phyloP scores from a whole-genome alignment of 2,329 filamentous ascomycete species.

The Periglandula ipomoeae region DNA sequence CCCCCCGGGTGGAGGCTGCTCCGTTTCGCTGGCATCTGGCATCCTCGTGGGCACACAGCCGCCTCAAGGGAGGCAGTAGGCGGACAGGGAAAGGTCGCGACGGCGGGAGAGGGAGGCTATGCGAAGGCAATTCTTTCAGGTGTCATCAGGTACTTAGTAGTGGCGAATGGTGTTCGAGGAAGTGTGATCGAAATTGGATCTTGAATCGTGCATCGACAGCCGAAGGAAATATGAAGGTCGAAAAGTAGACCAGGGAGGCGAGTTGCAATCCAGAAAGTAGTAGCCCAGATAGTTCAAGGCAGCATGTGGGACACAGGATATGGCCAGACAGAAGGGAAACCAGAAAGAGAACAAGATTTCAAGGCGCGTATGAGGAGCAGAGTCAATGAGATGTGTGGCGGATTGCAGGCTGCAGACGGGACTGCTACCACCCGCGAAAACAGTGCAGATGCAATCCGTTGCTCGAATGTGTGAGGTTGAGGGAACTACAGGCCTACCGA shows the following conservation, averaged over 20 bases:
- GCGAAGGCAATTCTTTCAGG: slow-evolving; percentile 3
- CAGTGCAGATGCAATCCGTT: neutral
- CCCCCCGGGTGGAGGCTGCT: slow-evolving; percentile 13
- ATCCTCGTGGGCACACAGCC: slow-evolving; percentile 13
- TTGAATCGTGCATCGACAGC: neutral
- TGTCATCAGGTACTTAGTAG: neutral
- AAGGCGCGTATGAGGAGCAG: neutral
- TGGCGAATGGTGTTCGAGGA: neutral
- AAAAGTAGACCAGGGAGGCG: neutral
- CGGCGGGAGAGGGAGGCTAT: slow-evolving; percentile 5
- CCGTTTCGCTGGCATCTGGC: slow-evolving; percentile 13
- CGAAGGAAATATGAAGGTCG: neutral
- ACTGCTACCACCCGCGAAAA: neutral
- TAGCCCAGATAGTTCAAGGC: neutral
- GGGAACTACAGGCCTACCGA: neutral
- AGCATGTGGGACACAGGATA: neutral
- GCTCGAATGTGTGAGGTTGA: neutral
- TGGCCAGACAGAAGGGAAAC: neutral
- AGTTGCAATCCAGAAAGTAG: no score
- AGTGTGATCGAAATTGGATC: neutral
- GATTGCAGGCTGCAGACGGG: neutral
- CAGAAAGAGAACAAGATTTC: neutral
- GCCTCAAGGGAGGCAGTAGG: slow-evolving; percentile 11
- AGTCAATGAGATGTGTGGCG: neutral
- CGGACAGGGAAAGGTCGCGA: slow-evolving; percentile 1